Percentiles rank a stretch among this genome's conserved stretches.
These are phyloP conservation scores for Zea luxurians DNA, from an alignment of 176 grass and related monocot species.

Conservation along the genomic window DNA sequence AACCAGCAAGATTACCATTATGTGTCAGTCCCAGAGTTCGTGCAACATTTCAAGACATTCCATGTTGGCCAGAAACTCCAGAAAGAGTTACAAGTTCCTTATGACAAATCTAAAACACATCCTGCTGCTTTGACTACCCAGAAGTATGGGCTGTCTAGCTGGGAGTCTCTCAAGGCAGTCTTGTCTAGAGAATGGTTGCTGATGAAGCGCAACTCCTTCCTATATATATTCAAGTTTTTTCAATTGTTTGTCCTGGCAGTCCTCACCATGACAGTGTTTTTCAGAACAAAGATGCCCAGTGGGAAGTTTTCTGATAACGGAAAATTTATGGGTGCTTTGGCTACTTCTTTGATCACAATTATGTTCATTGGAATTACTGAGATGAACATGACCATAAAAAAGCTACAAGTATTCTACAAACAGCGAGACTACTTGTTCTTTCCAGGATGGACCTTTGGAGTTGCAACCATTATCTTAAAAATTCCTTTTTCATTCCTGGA, in stretches of 20 bases:
- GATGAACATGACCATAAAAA: constrained; percentile 43
- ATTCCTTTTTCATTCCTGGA: constrained; percentile 62
- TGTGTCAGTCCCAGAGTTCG: constrained; percentile 49
- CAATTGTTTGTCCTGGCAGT: constrained; percentile 47
- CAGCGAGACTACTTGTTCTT: constrained; percentile 64
- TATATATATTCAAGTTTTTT: constrained; percentile 52
- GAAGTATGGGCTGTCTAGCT: constrained; percentile 41
- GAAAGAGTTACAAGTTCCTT: constrained; percentile 47
- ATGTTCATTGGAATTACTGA: constrained; percentile 64
- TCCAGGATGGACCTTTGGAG: constrained; percentile 52
- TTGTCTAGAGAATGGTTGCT: constrained; percentile 49
- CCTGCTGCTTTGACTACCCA: constrained; percentile 44
- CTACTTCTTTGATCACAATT: constrained; percentile 42
- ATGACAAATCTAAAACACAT: constrained; percentile 43
- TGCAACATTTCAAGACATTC: constrained; percentile 42
- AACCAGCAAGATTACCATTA: constrained; percentile 39
- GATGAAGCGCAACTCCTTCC: constrained; percentile 64
- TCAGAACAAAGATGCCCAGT: constrained; percentile 53
- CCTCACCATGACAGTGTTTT: constrained; percentile 53
- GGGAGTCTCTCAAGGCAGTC: constrained; percentile 51
- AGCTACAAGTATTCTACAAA: constrained; percentile 62
- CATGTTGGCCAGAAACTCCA: constrained; percentile 44
- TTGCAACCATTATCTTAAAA: constrained; percentile 51
- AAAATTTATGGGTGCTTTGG: constrained; percentile 48
- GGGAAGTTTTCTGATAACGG: not conserved